Conservation (phyloP, 1,284 basidiomycete genomes). For the Pyrrhoderma lamaoense region DNA sequence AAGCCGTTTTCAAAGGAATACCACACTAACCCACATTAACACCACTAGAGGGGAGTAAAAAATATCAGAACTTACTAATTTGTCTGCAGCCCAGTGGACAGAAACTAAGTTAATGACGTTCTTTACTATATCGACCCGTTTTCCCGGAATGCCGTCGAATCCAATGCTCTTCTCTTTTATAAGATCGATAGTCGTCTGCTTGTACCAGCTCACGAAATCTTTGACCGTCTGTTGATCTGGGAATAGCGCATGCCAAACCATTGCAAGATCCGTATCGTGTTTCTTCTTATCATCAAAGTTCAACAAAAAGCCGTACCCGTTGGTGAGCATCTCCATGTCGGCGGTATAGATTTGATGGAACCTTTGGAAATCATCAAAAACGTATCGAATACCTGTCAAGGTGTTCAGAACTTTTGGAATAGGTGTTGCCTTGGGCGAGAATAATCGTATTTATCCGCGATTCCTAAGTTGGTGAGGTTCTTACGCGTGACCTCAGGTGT, state of each 20-base stretch:
- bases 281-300: slow-evolving; percentile 27
- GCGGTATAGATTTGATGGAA: slow-evolving; percentile 32
- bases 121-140: slow-evolving; percentile 29
- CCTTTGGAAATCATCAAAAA: slow-evolving; percentile 32
- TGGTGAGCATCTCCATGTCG: slow-evolving; percentile 21
- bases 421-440: slow-evolving; percentile 25
- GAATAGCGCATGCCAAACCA: slow-evolving; percentile 18
- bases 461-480: slow-evolving; percentile 34
- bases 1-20: slow-evolving; percentile 31
- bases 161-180: slow-evolving; percentile 20
- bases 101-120: slow-evolving; percentile 29
- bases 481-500: slow-evolving; percentile 39
- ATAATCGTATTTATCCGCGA: slow-evolving; percentile 38
- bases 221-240: slow-evolving; percentile 13
- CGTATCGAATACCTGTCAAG: slow-evolving; percentile 35
- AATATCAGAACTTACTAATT: slow-evolving; percentile 19
- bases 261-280: slow-evolving; percentile 24
- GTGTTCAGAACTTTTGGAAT: slow-evolving; percentile 36
- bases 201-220: slow-evolving; percentile 17
- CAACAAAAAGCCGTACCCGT: slow-evolving; percentile 29
- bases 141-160: slow-evolving; percentile 19
- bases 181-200: slow-evolving; percentile 17
- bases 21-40: slow-evolving; percentile 20
- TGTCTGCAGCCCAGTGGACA: slow-evolving; percentile 25
- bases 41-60: background rate